Evolutionary conservation across 768 basidiomycete species (phyloP).

Genomic region (Agrocybe pediades): DNA sequence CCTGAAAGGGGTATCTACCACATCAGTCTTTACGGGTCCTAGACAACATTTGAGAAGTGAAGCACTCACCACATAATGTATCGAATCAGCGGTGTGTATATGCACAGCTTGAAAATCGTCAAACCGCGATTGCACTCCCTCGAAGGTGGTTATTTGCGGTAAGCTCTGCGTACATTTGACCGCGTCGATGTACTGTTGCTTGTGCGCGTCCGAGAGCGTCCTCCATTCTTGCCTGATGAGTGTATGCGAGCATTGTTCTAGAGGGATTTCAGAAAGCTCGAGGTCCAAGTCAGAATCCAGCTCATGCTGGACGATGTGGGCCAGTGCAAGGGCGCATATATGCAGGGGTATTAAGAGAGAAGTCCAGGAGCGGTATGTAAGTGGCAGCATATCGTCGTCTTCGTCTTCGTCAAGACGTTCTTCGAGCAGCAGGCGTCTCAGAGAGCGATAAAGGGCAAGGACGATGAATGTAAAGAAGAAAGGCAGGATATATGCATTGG

Average conservation of each 20-base stretch:
- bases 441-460: not conserved
- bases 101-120: conserved; percentile 39
- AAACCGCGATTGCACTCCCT: conserved; percentile 28
- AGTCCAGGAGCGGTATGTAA: not conserved
- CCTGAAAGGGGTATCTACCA: conserved; percentile 21
- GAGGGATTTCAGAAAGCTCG: not conserved
- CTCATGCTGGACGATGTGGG: not conserved
- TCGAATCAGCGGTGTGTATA: conserved; percentile 23
- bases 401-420: no score
- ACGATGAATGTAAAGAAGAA: not conserved
- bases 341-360: not conserved
- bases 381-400: not conserved
- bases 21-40: not conserved
- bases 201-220: conserved; percentile 17
- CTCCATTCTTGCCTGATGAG: conserved; percentile 16
- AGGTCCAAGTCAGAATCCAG: not conserved
- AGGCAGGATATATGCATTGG: not conserved
- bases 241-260: not conserved
- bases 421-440: no score
- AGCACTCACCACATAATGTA: conserved; percentile 33
- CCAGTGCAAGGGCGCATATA: not conserved
- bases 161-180: conserved; percentile 29
- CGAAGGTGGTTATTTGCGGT: conserved; percentile 19
- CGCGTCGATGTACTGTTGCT: conserved; percentile 26
- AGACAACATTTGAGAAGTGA: not conserved